These are phyloP conservation scores for Chlorella sorokiniana DNA, from an alignment of 139 green algal species.

Conservation along the genomic window DNA sequence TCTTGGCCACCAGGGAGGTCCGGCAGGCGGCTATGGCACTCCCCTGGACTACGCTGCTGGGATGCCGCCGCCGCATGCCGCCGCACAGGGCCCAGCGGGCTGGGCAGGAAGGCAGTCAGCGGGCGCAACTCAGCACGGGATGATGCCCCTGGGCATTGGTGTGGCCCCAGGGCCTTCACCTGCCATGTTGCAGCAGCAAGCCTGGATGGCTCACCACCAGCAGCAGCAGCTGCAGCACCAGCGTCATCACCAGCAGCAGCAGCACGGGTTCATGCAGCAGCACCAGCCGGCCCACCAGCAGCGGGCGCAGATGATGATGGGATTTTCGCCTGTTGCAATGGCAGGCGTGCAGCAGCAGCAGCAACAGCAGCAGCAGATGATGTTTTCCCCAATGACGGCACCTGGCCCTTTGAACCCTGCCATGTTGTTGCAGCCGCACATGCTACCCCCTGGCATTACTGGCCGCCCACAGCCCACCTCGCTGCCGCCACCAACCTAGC, in stretches of 20 bases:
- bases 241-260: slow-evolving; percentile 1
- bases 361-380: not conserved
- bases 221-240: not conserved
- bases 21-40: no score
- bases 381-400: slow-evolving; percentile 3
- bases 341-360: not conserved
- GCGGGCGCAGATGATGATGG: not conserved
- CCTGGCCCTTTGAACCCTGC: not conserved
- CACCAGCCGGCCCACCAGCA: not conserved
- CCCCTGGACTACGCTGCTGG: no score
- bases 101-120: no score
- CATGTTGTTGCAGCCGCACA: not conserved
- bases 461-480: not conserved
- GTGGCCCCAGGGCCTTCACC: no score
- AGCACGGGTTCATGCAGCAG: not conserved
- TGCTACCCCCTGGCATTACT: not conserved
- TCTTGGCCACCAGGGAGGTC: no score
- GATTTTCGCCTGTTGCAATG: not conserved
- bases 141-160: no score
- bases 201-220: not conserved
- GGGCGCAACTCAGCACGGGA: no score
- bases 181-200: no score
- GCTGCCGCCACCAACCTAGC: no score
- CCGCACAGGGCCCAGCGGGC: no score
- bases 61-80: no score